A percentile compares a stretch with the other conserved stretches of the same genome.
phyloP scores from a whole-genome alignment of 2,329 filamentous ascomycete genomes.

The Penicillium carneum region DNA sequence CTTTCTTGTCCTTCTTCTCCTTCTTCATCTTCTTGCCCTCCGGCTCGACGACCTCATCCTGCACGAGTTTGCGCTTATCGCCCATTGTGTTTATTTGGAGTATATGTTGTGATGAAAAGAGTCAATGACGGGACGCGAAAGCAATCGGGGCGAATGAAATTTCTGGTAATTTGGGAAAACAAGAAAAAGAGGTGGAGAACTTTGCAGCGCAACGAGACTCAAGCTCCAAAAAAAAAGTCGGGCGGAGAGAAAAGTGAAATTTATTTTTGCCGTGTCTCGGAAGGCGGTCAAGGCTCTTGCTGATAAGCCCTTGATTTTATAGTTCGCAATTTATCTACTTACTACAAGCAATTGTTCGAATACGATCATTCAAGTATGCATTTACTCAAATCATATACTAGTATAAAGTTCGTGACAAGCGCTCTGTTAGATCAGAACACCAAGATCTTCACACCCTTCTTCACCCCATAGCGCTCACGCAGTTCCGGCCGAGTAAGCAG shows the following conservation, averaged over 20 bases:
- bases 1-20: slow-evolving; percentile 39
- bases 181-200: slow-evolving; percentile 7
- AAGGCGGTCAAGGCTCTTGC: slow-evolving; percentile 35
- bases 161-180: neutral
- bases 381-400: slow-evolving; percentile 2
- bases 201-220: slow-evolving; percentile 14
- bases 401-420: neutral
- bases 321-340: neutral
- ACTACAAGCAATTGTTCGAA: neutral
- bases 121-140: neutral
- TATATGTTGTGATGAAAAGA: neutral
- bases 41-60: slow-evolving; percentile 40
- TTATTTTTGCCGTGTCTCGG: slow-evolving; percentile 39
- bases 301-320: slow-evolving; percentile 9
- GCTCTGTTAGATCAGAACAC: slow-evolving; percentile 55
- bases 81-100: slow-evolving; percentile 39
- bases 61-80: slow-evolving; percentile 51
- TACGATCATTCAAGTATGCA: neutral
- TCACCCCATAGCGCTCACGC: slow-evolving; percentile 69
- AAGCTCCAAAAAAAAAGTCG: slow-evolving; percentile 35
- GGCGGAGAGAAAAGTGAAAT: slow-evolving; percentile 39
- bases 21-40: slow-evolving; percentile 47
- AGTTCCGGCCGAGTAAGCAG: slow-evolving; percentile 76
- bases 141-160: neutral
- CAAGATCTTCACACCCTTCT: slow-evolving; percentile 60